A percentile compares a stretch with the other conserved stretches of the same genome.
These are phyloP conservation scores for Cyclotella baltica DNA, from an alignment of 108 stramenopile species.

Conservation along the genomic window DNA sequence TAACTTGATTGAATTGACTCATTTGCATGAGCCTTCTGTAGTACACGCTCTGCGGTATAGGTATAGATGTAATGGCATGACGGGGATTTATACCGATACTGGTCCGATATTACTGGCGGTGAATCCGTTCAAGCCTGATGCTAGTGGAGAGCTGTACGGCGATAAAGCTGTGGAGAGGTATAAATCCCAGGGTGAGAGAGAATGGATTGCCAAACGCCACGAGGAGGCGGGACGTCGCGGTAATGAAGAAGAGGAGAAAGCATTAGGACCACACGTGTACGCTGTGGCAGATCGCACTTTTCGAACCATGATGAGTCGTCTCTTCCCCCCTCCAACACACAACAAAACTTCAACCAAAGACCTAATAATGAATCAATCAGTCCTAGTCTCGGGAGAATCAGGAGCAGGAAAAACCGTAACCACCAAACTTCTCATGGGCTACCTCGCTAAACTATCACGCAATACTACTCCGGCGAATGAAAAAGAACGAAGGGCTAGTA, in stretches of 20 bases:
- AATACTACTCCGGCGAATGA: not conserved
- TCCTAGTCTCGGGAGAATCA: slow-evolving; percentile 68
- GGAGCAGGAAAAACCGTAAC: slow-evolving; percentile 78
- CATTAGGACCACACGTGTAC: slow-evolving; percentile 83
- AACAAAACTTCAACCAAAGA: not conserved
- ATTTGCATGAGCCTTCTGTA: slow-evolving; percentile 52
- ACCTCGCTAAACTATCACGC: slow-evolving; percentile 46
- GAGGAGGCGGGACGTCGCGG: not conserved
- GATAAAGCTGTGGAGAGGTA: slow-evolving; percentile 17
- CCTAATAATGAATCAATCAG: slow-evolving; percentile 49
- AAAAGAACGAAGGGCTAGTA: not conserved
- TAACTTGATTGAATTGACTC: slow-evolving; percentile 51
- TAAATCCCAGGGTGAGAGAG: slow-evolving; percentile 21
- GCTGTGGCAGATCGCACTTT: slow-evolving; percentile 81
- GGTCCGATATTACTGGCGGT: slow-evolving; percentile 70
- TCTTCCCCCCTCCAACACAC: slow-evolving; percentile 13
- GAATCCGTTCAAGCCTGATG: slow-evolving; percentile 63
- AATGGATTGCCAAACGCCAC: slow-evolving; percentile 23
- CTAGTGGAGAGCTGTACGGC: slow-evolving; percentile 33
- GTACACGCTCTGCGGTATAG: slow-evolving; percentile 53
- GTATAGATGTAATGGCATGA: slow-evolving; percentile 25
- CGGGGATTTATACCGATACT: slow-evolving; percentile 59
- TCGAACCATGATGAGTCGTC: slow-evolving; percentile 66
- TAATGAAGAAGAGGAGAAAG: not conserved
- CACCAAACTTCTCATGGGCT: slow-evolving; percentile 78